Evolutionary conservation across 2,329 filamentous ascomycete species (phyloP), one percentile per base, ranked within the genome.

Genomic region (Bipolaris gigantea): DNA sequence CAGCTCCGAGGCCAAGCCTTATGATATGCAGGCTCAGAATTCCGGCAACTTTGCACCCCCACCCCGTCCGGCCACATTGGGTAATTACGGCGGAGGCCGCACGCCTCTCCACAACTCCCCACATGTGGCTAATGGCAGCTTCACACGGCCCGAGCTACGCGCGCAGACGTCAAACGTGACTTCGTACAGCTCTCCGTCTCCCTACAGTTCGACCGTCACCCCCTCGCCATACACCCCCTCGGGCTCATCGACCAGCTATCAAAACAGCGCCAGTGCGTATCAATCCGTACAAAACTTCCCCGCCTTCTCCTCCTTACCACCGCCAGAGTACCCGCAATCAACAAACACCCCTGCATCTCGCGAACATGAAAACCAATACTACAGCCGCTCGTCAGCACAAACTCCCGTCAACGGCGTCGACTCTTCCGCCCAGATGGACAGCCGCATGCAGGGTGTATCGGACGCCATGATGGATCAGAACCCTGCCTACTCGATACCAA

Each of bases 401-500:
- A 69, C 66, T 3, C 65, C 69, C 1, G 74, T 74, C 70, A 73
- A 73, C 36, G 70, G 68, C 35, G 68, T 75, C 38, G 73, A 75
- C 61, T 64, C 73, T 33, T 74, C 73, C 5, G 66, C 69, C 1
- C 68, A 71, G 36, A 60, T 72, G 2, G 71, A 66, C 48, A 64
- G 61, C 11, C 46, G 66, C 11, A 72, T 75, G 64, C 72, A 72
- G 23, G 65, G 64, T 8, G 72, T 74, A 1, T 72, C 72, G 1
- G 72, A 75, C 36, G 68, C 65, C 50, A 69, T 79, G 49, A 62
- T 80, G 75, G 67, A 77, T 68, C 65, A 77, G 78, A 56, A 80
- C 69, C 41, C 79, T 63, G 65, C 78, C 62, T 87, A 85, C 52
- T 86, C 89, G 4, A 89, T 95, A 64, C 91, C 93, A 0, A 88